Evolutionary conservation across 2,329 filamentous ascomycete genomes (phyloP).

Genomic region (Setomelanomma holmii): DNA sequence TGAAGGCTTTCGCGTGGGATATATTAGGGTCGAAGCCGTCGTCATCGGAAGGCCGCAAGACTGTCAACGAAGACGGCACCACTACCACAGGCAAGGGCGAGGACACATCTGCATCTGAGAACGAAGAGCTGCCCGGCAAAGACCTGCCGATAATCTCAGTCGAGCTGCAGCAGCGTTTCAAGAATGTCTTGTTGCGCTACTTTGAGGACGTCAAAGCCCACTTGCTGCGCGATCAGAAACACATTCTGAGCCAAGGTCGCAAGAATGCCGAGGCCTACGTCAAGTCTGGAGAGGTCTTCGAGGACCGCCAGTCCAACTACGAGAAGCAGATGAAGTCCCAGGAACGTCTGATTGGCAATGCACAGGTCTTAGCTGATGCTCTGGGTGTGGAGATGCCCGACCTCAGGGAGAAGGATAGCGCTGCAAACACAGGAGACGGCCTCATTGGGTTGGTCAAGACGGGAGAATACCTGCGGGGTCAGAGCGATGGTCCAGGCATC

Average conservation of each 20-base stretch:
- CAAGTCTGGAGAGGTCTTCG: constrained; percentile 97
- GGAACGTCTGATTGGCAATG: constrained; percentile 87
- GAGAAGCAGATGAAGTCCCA: constrained; percentile 93
- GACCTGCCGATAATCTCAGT: constrained; percentile 78
- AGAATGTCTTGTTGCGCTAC: constrained; percentile 83
- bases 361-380: constrained; percentile 87
- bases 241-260: constrained; percentile 82
- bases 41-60: constrained; percentile 80
- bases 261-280: constrained; percentile 98
- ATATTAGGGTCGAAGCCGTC: constrained; percentile 79
- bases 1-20: constrained; percentile 97
- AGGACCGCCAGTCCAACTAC: constrained; percentile 94
- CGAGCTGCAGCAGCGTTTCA: constrained; percentile 85
- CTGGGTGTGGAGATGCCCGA: constrained; percentile 94
- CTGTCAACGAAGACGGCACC: constrained; percentile 79
- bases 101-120: constrained; percentile 60
- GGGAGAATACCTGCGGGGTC: constrained; percentile 88
- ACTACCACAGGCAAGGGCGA: constrained; percentile 64
- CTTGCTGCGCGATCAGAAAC: constrained; percentile 88
- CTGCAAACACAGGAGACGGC: constrained; percentile 70
- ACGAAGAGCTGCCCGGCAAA: constrained; percentile 59
- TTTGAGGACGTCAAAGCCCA: constrained; percentile 93
- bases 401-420: constrained; percentile 80
- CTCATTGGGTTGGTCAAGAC: constrained; percentile 93
- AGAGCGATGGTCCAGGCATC: constrained; percentile 89